Evolutionary conservation across 208 protist species (phyloP), one percentile per base, ranked within the genome.

Genomic region (Trypanosoma rangeli): DNA sequence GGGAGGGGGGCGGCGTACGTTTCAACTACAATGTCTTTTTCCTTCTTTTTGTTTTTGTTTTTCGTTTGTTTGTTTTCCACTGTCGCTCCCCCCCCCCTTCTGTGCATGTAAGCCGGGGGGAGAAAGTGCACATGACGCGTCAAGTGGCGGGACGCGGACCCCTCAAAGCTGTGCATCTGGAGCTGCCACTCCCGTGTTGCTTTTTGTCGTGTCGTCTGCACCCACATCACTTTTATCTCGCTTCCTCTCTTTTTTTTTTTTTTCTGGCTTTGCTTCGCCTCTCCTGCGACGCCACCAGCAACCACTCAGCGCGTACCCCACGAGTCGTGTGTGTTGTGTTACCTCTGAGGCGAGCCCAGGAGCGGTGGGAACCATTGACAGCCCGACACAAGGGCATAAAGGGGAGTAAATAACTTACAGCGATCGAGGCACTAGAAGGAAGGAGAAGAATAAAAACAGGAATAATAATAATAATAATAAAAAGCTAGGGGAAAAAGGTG

Each of bases 391-490:
- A 46, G 13, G 5, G 15, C 42, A 46, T 16, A 46, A 16, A 46
- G 13, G 42, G 42, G 15, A 5, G 42, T 1, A 46, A 16, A 16
- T 46, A 46, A 16, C 9, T 26, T 3, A 29, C 24, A 55, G 20
- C 10, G 8, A 9, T 31, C 12, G 24, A 20, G 24, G 26, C 26
- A 73, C 29, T 20, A 10, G 53, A 22, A n/a, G 37, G 1, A 56
- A 57, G 15, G 28, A 18, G 44, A 26, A 46, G 56, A 50, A 57
- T 3, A 42, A 44, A 35, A 73, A 67, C 3, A 65, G 56, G 31
- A 46, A 70, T 16, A 56, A 56, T 37, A 58, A 48, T 18, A 52
- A 33, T 15, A 39, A 46, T 33, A 49, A 33, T 4, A 31, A 68
- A 50, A 48, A 26, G 28, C 8, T 9, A 1, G 26, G 31, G 39